Percentiles rank a stretch among this genome's conserved stretches.
phyloP scores from a whole-genome alignment of 2,329 filamentous ascomycete genomes.

The Aspergillus latus region DNA sequence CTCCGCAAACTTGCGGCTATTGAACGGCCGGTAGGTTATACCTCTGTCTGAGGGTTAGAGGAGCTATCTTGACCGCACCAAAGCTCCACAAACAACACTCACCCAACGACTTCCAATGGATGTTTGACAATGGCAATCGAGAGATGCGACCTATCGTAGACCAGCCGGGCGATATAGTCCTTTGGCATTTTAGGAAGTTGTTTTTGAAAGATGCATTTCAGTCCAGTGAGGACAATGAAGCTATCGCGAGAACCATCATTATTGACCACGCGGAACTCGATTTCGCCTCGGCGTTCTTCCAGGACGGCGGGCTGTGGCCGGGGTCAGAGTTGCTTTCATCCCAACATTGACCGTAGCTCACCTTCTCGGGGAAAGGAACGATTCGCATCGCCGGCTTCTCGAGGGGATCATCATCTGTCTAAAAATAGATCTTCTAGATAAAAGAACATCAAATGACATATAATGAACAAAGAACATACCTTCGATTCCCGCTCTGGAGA shows the following conservation, averaged over 20 bases:
- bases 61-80: too few relatives aligned
- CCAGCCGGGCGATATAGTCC: conserved; percentile 94
- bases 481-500: conserved; percentile 41
- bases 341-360: conserved; percentile 35
- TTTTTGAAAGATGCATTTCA: conserved; percentile 98
- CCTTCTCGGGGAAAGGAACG: conserved; percentile 88
- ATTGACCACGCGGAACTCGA: conserved; percentile 97
- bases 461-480: conserved; percentile 23
- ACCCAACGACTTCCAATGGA: conserved; percentile 81
- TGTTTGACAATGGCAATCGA: conserved; percentile 98
- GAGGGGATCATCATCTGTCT: conserved; percentile 38
- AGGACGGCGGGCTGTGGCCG: conserved; percentile 71
- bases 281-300: conserved; percentile 90
- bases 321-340: conserved; percentile 24
- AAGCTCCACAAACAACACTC: neutral
- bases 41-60: conserved; percentile 46
- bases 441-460: neutral
- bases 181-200: conserved; percentile 99
- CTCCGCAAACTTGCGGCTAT: conserved; percentile 87
- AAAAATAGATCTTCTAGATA: conserved; percentile 26
- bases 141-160: conserved; percentile 94
- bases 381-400: conserved; percentile 59
- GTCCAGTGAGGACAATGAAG: conserved; percentile 87
- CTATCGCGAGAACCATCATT: conserved; percentile 88
- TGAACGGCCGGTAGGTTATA: conserved; percentile 94